These are phyloP conservation scores for Alternaria sp. DNA, from an alignment of 2,329 filamentous ascomycete species.

Conservation along the genomic window DNA sequence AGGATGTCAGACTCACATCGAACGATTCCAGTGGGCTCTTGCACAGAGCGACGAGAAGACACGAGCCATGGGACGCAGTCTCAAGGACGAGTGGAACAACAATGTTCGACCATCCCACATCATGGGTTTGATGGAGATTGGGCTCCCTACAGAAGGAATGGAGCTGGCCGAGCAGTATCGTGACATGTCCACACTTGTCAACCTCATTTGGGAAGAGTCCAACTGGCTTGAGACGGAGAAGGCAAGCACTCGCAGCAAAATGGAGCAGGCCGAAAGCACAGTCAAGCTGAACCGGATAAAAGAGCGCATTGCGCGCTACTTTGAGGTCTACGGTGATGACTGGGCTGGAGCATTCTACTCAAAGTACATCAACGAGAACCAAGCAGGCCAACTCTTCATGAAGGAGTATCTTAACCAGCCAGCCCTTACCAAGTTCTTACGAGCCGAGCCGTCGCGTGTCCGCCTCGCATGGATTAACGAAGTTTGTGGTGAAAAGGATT, in stretches of 20 bases:
- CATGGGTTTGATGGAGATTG: constrained; percentile 57
- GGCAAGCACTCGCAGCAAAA: constrained; percentile 43
- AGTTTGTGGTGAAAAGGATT: constrained; percentile 77
- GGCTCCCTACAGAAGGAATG: constrained; percentile 66
- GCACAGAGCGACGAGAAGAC: constrained; percentile 61
- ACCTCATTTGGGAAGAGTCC: constrained; percentile 58
- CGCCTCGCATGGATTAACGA: constrained; percentile 97
- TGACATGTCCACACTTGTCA: constrained; percentile 70
- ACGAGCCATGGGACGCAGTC: constrained; percentile 58
- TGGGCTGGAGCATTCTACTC: constrained; percentile 84
- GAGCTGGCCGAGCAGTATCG: constrained; percentile 68
- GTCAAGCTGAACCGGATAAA: constrained; percentile 57
- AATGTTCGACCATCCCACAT: constrained; percentile 55
- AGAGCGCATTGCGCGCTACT: constrained; percentile 59
- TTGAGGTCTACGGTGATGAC: constrained; percentile 69
- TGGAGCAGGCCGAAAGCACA: constrained; percentile 46
- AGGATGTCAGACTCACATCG: constrained; percentile 65
- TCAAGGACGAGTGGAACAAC: constrained; percentile 55
- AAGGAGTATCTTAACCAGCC: constrained; percentile 72
- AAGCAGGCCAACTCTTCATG: constrained; percentile 64
- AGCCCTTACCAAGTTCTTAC: constrained; percentile 80
- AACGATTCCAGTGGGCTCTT: constrained; percentile 67
- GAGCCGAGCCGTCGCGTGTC: constrained; percentile 73
- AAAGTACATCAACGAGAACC: constrained; percentile 70
- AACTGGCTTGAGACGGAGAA: constrained; percentile 51